Evolutionary conservation across 2,329 filamentous ascomycete species (phyloP), one percentile per base, ranked within the genome.

Genomic region (Metarhizium brunneum): DNA sequence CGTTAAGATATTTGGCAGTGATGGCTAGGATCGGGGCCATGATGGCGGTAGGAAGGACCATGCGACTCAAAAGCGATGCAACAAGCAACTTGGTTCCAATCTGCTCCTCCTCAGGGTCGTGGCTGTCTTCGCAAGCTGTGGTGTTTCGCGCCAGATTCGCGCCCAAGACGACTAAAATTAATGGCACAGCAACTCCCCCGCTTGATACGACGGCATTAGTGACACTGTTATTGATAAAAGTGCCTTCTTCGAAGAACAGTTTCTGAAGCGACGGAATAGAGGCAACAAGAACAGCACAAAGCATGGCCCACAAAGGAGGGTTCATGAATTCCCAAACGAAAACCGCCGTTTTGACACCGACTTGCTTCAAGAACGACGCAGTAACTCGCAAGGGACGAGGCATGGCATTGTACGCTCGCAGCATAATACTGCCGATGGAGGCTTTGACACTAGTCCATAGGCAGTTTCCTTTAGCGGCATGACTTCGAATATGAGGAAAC

Each of bases 311-410:
- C 30, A 99, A 84, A 1, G 94, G 94, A 47, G 94, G 92, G 71
- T 97, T 97, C 92, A 99, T 97, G 70, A 96, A 96, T 50, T 88
- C 87, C 88, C 88, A 94, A 13, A 92, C 68, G 53, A 91, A 91
- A 51, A 72, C 73, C 62, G 82, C 71, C 62, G 89, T 59, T 69
- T 80, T 69, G 62, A 63, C 69, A 48, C 69, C 73, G 18, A 73
- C 62, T 11, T 56, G 61, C 51, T 67, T 64, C 7, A 71, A 14
- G 47, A 63, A 64, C 2, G 63, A 57, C 14, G 77, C 60, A 0
- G 59, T 49, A 5, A 60, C 58, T 61, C 77, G 78, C 38, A 76
- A 32, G 4, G 76, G 71, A 2, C 45, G 52, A 1, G 79, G 79
- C 18, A 80, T 68, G n/a, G 65, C 56, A 45, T 66, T 60, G 55